These are phyloP conservation scores for Xylariaceae sp. DNA, from an alignment of 2,329 filamentous ascomycete genomes.

Conservation along the genomic window DNA sequence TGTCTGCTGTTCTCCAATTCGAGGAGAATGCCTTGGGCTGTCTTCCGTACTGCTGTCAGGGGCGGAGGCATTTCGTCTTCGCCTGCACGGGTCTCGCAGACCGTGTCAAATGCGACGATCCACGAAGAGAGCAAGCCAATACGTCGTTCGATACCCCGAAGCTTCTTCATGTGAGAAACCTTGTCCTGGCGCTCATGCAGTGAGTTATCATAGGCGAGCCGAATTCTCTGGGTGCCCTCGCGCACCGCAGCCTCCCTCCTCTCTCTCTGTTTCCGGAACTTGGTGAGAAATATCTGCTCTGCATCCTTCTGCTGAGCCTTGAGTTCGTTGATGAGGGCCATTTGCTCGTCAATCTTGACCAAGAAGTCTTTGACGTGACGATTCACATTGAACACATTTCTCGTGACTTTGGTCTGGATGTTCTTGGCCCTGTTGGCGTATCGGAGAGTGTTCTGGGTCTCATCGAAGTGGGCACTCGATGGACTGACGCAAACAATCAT, in stretches of 20 bases:
- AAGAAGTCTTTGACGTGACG: slow-evolving; percentile 98
- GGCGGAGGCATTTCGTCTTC: slow-evolving; percentile 63
- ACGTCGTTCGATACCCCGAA: slow-evolving; percentile 75
- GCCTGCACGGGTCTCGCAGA: slow-evolving; percentile 66
- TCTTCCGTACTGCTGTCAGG: slow-evolving; percentile 73
- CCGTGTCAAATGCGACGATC: slow-evolving; percentile 84
- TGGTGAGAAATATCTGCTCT: slow-evolving; percentile 73
- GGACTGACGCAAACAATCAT: slow-evolving; percentile 99
- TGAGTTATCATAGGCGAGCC: slow-evolving; percentile 78
- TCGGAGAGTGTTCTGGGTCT: slow-evolving; percentile 94
- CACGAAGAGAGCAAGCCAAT: slow-evolving; percentile 84
- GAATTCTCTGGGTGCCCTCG: slow-evolving; percentile 75
- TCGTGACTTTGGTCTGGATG: slow-evolving; percentile 98
- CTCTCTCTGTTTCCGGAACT: slow-evolving; percentile 85
- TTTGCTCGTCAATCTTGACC: slow-evolving; percentile 98
- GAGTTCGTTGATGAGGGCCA: slow-evolving; percentile 92
- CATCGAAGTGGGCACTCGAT: slow-evolving; percentile 93
- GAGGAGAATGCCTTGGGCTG: slow-evolving; percentile 77
- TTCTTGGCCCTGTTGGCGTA: slow-evolving; percentile 99
- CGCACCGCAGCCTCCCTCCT: slow-evolving; percentile 71
- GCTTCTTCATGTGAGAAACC: slow-evolving; percentile 70
- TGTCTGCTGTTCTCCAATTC: slow-evolving; percentile 88
- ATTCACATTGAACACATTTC: slow-evolving; percentile 98
- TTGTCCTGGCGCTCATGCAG: slow-evolving; percentile 72
- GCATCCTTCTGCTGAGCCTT: slow-evolving; percentile 88